These are phyloP conservation scores for Sporothrix pseudoabietina DNA, from an alignment of 2,329 filamentous ascomycete genomes.

Conservation along the genomic window DNA sequence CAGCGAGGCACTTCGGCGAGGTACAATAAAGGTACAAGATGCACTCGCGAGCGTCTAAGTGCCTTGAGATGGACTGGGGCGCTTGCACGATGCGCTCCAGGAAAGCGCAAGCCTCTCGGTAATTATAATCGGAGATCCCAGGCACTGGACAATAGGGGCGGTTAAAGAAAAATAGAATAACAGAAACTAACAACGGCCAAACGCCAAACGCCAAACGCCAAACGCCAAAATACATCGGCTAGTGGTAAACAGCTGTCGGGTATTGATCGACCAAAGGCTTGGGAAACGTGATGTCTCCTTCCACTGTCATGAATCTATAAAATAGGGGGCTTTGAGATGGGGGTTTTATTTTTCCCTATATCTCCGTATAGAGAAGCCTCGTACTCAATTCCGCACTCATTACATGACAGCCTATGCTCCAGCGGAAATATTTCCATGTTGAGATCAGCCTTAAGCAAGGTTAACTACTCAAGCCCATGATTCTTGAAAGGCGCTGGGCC, in stretches of 20 bases:
- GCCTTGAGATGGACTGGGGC: not conserved
- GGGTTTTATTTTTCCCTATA: not conserved
- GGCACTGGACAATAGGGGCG: not conserved
- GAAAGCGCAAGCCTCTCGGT: not conserved
- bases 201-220: not conserved
- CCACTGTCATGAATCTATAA: not conserved
- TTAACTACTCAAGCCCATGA: not conserved
- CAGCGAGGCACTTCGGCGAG: not conserved
- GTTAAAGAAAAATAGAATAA: not conserved
- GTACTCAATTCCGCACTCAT: not conserved
- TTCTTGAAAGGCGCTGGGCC: not conserved
- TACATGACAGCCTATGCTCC: not conserved
- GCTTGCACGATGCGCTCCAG: not conserved
- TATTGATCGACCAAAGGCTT: not conserved
- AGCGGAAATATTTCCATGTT: not conserved
- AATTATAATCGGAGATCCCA: not conserved
- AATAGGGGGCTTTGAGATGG: not conserved
- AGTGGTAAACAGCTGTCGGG: not conserved
- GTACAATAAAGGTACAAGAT: not conserved
- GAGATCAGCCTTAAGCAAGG: not conserved
- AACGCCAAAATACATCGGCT: not conserved
- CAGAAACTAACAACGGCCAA: not conserved
- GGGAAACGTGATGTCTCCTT: not conserved
- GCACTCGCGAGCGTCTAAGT: not conserved
- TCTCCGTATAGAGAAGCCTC: not conserved